Evolutionary conservation across 2,329 filamentous ascomycete genomes (phyloP), one percentile per base, ranked within the genome.

Genomic region (Nemania bipapillata): DNA sequence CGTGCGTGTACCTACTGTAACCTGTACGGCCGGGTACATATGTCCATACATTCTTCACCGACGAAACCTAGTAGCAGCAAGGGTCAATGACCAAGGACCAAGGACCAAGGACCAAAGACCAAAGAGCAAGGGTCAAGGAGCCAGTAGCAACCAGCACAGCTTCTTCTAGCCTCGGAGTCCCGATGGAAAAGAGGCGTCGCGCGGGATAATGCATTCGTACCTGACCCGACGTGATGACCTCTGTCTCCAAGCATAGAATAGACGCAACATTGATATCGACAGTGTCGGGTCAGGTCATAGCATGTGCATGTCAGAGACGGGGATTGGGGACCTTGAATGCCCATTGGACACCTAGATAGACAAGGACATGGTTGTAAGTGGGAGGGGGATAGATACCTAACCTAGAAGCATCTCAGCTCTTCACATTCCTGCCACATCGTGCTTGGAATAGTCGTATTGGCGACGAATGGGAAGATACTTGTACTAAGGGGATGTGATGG

Each of bases 171-270:
- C 37, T 40, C 37, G 17, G 37, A 40, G 15, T n/a, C 11, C 4
- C 15, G 4, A 45, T n/a, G 17, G 5, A n/a, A 45, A 15, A n/a
- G 40, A 45, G 30, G 30, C 30, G 30, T 32, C 30, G 30, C 30
- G 30, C 30, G 30, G 30, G 24, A 20, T 57, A 59, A 50, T 42
- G 59, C 65, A 67, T 63, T 67, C 47, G 65, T 67, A 63, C 65
- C 65, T 67, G 59, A 67, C 35, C 32, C 6, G 40, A 40, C 45
- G 50, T 52, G 26, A 52, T 26, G 11, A 50, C 47, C 4, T 45
- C 40, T 45, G 40, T 45, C 40, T 17, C 40, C 15, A 15, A n/a
- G 47, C 5, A 50, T 24, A 28, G 3, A 49, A 49, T 22, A 49
- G 20, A 61, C 24, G n/a, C 53, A 49, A 61, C 50, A n/a, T 61